These are phyloP conservation scores for Suaeda aralocaspica DNA, from an alignment of 148 eudicot species.

Conservation along the genomic window DNA sequence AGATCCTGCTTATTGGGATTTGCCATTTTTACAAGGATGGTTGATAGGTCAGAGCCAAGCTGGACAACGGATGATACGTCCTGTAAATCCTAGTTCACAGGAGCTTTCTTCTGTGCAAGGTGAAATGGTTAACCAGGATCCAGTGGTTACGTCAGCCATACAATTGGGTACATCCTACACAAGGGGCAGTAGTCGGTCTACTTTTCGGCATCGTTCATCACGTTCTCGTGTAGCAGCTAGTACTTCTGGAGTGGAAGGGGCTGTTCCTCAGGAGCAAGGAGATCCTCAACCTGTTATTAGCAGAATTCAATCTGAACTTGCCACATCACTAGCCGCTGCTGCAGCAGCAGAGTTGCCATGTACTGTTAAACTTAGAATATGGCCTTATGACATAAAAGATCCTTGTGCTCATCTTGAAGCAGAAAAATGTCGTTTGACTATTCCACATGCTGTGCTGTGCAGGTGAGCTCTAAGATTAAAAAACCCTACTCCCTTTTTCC, in stretches of 20 bases:
- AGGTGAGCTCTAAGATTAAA: conserved; percentile 44
- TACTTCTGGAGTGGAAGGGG: conserved; percentile 38
- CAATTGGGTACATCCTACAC: conserved; percentile 33
- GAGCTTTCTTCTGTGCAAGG: conserved; percentile 37
- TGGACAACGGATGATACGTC: conserved; percentile 59
- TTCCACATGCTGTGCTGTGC: conserved; percentile 98
- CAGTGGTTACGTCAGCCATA: conserved; percentile 29
- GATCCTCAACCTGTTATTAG: conserved; percentile 53
- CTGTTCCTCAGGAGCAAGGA: conserved; percentile 37
- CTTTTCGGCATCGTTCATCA: conserved; percentile 46
- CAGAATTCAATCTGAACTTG: conserved; percentile 78
- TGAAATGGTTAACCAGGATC: conserved; percentile 26
- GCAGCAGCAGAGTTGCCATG: conserved; percentile 97
- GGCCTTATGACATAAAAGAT: conserved; percentile 78
- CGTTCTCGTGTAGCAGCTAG: conserved; percentile 40
- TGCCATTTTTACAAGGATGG: conserved; percentile 98
- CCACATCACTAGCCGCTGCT: conserved; percentile 83
- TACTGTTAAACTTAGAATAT: conserved; percentile 93
- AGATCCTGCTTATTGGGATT: conserved; percentile 79
- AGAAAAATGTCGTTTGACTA: conserved; percentile 69
- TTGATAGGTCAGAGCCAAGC: conserved; percentile 95
- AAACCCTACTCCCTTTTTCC: no score
- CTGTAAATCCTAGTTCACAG: conserved; percentile 40
- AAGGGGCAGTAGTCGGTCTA: conserved; percentile 42
- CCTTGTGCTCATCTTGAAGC: conserved; percentile 74